These are phyloP conservation scores for Novymonas esmeraldas DNA, from an alignment of 208 protist species.

Conservation along the genomic window DNA sequence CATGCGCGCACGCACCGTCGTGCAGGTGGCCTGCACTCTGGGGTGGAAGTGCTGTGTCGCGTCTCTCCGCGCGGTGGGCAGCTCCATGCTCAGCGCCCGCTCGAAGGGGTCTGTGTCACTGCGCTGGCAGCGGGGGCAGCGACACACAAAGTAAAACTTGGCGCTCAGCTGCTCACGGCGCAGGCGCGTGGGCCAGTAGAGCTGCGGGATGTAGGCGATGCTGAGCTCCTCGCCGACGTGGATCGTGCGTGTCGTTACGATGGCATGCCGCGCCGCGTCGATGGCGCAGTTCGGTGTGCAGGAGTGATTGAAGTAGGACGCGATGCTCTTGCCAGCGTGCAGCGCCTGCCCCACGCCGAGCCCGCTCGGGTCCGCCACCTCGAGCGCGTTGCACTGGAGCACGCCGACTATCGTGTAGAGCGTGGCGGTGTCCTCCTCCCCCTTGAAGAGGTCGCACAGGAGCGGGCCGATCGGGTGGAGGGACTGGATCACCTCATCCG, in stretches of 20 bases:
- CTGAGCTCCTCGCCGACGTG: slow-evolving; percentile 69
- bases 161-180: slow-evolving; percentile 60
- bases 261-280: slow-evolving; percentile 34
- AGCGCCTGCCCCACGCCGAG: slow-evolving; percentile 82
- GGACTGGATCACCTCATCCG: slow-evolving; percentile 57
- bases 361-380: slow-evolving; percentile 60
- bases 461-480: slow-evolving; percentile 63
- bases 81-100: slow-evolving; percentile 38
- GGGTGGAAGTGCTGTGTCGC: slow-evolving; percentile 54
- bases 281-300: slow-evolving; percentile 86
- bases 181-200: slow-evolving; percentile 80
- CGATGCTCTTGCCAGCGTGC: slow-evolving; percentile 43
- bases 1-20: slow-evolving; percentile 38
- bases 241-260: slow-evolving; percentile 70
- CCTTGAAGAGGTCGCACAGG: slow-evolving; percentile 25
- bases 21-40: slow-evolving; percentile 55
- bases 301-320: slow-evolving; percentile 87
- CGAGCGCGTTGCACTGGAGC: slow-evolving; percentile 82
- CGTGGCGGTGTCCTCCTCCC: slow-evolving; percentile 22
- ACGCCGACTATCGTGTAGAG: slow-evolving; percentile 60
- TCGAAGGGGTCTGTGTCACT: slow-evolving; percentile 59
- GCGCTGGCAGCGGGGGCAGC: slow-evolving; percentile 60
- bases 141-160: slow-evolving; percentile 81
- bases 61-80: slow-evolving; percentile 26
- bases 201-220: slow-evolving; percentile 87